A percentile compares a stretch with the other conserved stretches of the same genome.
Evolutionary conservation across 176 grass and related monocot species (phyloP).

Genomic region (Urochloa ruziziensis): DNA sequence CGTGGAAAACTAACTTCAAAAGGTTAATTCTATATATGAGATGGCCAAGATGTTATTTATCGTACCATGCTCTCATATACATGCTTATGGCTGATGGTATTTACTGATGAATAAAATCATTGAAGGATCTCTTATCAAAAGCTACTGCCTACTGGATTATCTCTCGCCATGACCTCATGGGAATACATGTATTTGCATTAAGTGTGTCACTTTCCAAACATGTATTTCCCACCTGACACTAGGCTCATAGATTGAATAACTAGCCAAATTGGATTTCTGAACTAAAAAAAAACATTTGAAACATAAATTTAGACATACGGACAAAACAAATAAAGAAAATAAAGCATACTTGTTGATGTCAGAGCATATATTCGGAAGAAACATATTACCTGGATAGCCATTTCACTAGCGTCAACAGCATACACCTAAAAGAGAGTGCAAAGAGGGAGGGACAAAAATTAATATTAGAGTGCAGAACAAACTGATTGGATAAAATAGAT

Average conservation of each 20-base stretch:
- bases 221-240: neutral
- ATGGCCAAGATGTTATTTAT: neutral
- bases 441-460: neutral
- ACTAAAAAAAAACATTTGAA: neutral
- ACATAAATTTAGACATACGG: neutral
- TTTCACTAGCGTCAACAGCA: constrained; percentile 86
- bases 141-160: neutral
- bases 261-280: neutral
- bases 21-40: neutral
- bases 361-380: constrained; percentile 17
- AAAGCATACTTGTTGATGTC: neutral
- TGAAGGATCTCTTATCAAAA: neutral
- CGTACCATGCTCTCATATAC: neutral
- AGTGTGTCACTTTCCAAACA: neutral
- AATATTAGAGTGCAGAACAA: constrained; percentile 3
- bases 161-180: neutral
- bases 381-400: constrained; percentile 67
- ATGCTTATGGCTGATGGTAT: neutral
- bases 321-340: constrained; percentile 2
- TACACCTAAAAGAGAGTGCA: constrained; percentile 59
- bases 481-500: neutral
- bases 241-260: neutral
- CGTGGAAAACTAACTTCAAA: neutral
- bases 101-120: neutral
- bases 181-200: neutral